These are phyloP conservation scores for Torulaspora maleeae DNA, from an alignment of 805 yeast species.

Conservation along the genomic window DNA sequence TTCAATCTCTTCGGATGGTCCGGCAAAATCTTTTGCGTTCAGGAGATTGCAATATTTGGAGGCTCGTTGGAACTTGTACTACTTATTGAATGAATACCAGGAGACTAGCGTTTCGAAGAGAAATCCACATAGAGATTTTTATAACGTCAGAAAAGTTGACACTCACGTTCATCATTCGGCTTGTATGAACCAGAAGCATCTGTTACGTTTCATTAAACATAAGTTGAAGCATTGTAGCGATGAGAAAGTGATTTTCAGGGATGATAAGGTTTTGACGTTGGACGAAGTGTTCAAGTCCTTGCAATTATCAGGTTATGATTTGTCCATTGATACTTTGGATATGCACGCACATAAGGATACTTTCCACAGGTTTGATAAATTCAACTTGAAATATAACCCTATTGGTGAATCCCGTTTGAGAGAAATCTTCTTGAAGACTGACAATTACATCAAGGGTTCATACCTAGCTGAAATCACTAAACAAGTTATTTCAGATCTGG, in stretches of 20 bases:
- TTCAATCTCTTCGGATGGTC: slow-evolving; percentile 86
- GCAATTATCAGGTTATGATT: slow-evolving; percentile 87
- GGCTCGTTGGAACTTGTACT: slow-evolving; percentile 93
- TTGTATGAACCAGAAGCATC: slow-evolving; percentile 97
- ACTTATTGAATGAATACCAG: slow-evolving; percentile 82
- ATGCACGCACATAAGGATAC: slow-evolving; percentile 99
- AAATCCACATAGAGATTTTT: slow-evolving; percentile 84
- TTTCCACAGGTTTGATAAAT: slow-evolving; percentile 95
- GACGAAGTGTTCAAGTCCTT: slow-evolving; percentile 89
- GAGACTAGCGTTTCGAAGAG: slow-evolving; percentile 86
- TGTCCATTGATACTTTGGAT: slow-evolving; percentile 93
- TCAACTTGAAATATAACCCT: slow-evolving; percentile 94
- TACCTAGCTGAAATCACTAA: slow-evolving; percentile 90
- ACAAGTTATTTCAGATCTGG: slow-evolving; percentile 92
- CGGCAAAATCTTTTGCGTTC: slow-evolving; percentile 93
- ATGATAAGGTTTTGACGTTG: slow-evolving; percentile 79
- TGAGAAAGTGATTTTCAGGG: slow-evolving; percentile 91
- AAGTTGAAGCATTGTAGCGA: slow-evolving; percentile 82
- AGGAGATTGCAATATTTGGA: slow-evolving; percentile 89
- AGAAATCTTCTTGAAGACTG: slow-evolving; percentile 93
- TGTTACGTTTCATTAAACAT: slow-evolving; percentile 88
- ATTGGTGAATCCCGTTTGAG: slow-evolving; percentile 96
- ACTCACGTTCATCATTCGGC: slow-evolving; percentile 99
- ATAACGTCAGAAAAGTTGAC: slow-evolving; percentile 42
- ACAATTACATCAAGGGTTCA: slow-evolving; percentile 81